Evolutionary conservation across 371 early-diverging fungal species (phyloP).

Genomic region (Dinochytrium kinnereticum): DNA sequence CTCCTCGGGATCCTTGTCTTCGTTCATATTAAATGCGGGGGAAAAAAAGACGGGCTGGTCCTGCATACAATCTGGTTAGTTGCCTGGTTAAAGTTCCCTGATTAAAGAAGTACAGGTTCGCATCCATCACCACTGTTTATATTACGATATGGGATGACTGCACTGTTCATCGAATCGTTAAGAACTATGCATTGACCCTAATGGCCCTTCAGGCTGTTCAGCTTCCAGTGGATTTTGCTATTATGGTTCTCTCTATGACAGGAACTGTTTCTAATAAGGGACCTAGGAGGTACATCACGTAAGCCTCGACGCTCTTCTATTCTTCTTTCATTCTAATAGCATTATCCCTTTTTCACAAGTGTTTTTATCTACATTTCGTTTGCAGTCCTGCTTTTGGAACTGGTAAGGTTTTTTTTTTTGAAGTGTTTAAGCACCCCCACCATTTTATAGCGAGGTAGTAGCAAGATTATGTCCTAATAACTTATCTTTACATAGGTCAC

Average conservation of each 20-base stretch:
- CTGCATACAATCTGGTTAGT: slow-evolving; percentile 34
- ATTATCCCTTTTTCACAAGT: slow-evolving; percentile 14
- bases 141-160: slow-evolving; percentile 26
- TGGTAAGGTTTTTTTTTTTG: slow-evolving; percentile 8
- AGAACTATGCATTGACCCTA: slow-evolving; percentile 17
- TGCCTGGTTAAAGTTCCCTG: neutral
- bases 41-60: slow-evolving; percentile 29
- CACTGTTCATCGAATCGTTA: slow-evolving; percentile 9
- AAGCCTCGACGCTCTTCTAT: neutral
- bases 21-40: too few species aligned
- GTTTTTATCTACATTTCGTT: slow-evolving; percentile 14
- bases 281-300: slow-evolving; percentile 30
- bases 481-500: slow-evolving; percentile 12
- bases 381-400: slow-evolving; percentile 20
- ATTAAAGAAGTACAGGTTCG: slow-evolving; percentile 15
- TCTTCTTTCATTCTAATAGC: neutral
- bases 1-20: too few species aligned
- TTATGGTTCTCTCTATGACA: slow-evolving; percentile 36
- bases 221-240: slow-evolving; percentile 26
- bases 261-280: slow-evolving; percentile 40
- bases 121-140: slow-evolving; percentile 24
- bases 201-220: slow-evolving; percentile 11
- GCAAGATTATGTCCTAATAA: too few species aligned
- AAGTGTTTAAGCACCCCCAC: too few species aligned
- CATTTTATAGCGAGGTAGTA: too few species aligned